Evolutionary conservation across 2,329 filamentous ascomycete genomes (phyloP).

Genomic region (Blumeria hordei): DNA sequence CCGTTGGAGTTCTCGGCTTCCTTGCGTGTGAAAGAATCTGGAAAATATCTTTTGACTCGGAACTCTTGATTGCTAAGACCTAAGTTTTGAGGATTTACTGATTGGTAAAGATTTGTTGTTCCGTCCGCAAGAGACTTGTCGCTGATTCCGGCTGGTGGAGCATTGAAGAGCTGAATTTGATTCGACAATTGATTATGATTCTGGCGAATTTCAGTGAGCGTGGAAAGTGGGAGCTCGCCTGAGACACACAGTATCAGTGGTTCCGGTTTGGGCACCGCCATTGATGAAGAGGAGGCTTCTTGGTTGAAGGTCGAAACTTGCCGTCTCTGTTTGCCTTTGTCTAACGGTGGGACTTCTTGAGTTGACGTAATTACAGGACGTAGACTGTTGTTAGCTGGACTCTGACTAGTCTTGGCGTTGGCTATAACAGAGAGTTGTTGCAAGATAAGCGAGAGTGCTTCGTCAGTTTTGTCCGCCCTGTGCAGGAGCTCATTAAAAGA

Average conservation of each 20-base stretch:
- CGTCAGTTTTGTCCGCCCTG: not conserved
- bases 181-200: not conserved
- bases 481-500: not conserved
- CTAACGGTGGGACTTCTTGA: not conserved
- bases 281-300: not conserved
- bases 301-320: not conserved
- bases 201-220: not conserved
- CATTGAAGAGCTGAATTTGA: not conserved
- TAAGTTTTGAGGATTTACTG: too few relatives aligned
- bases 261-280: not conserved
- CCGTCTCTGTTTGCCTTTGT: not conserved
- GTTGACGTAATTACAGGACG: not conserved
- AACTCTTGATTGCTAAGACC: too few relatives aligned
- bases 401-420: not conserved
- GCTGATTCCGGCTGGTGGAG: not conserved
- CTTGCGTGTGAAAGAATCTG: too few relatives aligned
- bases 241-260: not conserved
- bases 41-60: too few relatives aligned
- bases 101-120: too few relatives aligned
- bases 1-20: too few relatives aligned
- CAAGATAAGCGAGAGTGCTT: not conserved
- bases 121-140: not conserved
- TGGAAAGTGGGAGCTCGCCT: not conserved
- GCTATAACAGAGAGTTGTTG: not conserved
- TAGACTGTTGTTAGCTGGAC: not conserved